These are phyloP conservation scores for Colletotrichum cereale DNA, from an alignment of 2,329 filamentous ascomycete genomes.

Conservation along the genomic window DNA sequence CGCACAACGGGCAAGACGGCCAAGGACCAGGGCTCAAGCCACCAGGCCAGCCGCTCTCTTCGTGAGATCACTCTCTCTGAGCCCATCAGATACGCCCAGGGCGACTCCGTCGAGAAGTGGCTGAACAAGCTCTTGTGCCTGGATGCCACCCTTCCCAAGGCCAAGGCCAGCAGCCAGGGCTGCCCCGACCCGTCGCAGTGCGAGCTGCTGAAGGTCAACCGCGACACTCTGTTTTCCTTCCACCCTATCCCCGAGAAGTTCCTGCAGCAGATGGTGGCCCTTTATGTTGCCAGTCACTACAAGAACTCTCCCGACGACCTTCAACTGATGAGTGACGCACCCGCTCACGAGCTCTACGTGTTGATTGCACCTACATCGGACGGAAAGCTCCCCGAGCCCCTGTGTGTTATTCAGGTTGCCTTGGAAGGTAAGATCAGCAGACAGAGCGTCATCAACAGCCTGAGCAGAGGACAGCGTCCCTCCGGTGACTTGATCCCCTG, in stretches of 20 bases:
- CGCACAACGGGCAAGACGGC: slow-evolving; percentile 80
- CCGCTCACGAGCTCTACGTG: slow-evolving; percentile 95
- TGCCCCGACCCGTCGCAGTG: slow-evolving; percentile 93
- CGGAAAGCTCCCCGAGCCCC: slow-evolving; percentile 86
- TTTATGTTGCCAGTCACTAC: slow-evolving; percentile 97
- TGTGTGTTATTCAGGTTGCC: slow-evolving; percentile 94
- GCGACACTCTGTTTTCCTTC: slow-evolving; percentile 97
- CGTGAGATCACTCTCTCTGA: slow-evolving; percentile 94
- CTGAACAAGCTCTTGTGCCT: slow-evolving; percentile 93
- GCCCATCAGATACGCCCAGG: slow-evolving; percentile 93
- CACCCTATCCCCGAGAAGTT: slow-evolving; percentile 98
- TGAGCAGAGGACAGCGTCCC: slow-evolving; percentile 89
- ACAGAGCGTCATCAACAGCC: slow-evolving; percentile 89
- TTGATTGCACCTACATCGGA: slow-evolving; percentile 88
- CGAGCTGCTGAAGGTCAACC: slow-evolving; percentile 92
- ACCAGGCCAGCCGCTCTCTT: slow-evolving; percentile 79
- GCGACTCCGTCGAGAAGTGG: slow-evolving; percentile 95
- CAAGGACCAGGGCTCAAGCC: slow-evolving; percentile 71
- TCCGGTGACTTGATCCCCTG: slow-evolving; percentile 96
- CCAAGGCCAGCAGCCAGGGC: slow-evolving; percentile 78
- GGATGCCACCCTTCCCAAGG: slow-evolving; percentile 88
- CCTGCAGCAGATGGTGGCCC: slow-evolving; percentile 96
- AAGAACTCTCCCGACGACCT: slow-evolving; percentile 98
- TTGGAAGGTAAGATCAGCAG: slow-evolving; percentile 95
- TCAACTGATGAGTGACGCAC: slow-evolving; percentile 98